Conservation (phyloP, 208 protist genomes). For the Leishmania arabica region DNA sequence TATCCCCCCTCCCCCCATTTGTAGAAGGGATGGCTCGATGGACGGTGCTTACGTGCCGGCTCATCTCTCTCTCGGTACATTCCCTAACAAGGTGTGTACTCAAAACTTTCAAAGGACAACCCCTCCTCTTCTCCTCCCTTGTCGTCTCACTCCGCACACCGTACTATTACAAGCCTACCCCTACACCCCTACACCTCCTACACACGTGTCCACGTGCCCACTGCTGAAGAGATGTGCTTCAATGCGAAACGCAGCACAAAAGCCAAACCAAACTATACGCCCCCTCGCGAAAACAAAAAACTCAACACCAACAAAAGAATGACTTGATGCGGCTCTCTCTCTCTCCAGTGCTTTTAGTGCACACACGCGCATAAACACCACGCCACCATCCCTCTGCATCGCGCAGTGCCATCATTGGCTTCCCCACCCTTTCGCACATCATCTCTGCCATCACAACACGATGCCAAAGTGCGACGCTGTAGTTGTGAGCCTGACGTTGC, state of each 20-base stretch:
- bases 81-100: too few species aligned
- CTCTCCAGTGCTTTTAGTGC: neutral
- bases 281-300: neutral
- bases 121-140: neutral
- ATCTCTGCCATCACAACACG: neutral
- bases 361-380: neutral
- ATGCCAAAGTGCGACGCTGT: conserved; percentile 24
- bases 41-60: neutral
- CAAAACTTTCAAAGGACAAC: neutral
- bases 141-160: neutral
- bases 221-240: neutral
- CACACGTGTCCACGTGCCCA: neutral
- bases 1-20: neutral
- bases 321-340: too few species aligned
- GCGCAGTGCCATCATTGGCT: neutral
- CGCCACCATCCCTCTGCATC: neutral
- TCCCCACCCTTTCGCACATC: neutral
- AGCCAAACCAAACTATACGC: too few species aligned
- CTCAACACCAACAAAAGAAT: neutral
- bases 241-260: too few species aligned
- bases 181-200: too few species aligned
- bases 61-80: neutral
- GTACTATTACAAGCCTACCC: neutral
- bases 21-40: neutral
- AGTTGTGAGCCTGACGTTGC: conserved; percentile 19